A percentile compares a stretch with the other conserved stretches of the same genome.
Evolutionary conservation across 257 asterid species (phyloP).

Genomic region (Ballota nigra): DNA sequence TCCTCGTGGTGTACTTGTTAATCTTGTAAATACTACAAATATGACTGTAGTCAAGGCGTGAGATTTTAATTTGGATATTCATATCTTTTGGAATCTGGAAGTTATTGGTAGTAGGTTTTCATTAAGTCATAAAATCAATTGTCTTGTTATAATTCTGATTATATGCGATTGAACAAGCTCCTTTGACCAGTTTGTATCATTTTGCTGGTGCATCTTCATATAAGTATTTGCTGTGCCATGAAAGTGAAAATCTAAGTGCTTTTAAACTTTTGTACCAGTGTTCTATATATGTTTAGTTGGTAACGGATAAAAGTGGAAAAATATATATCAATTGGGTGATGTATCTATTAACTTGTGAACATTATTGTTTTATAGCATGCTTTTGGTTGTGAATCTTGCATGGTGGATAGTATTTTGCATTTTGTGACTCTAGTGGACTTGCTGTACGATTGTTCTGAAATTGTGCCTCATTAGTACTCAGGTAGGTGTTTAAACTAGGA

Average conservation of each 20-base stretch:
- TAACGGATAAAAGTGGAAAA: neutral
- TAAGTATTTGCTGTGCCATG: neutral
- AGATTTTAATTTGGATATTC: neutral
- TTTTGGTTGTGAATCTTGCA: neutral
- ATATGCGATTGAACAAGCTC: neutral
- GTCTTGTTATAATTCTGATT: neutral
- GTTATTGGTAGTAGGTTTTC: neutral
- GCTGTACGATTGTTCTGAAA: neutral
- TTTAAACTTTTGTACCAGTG: neutral
- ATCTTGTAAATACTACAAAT: neutral
- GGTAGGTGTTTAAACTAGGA: conserved; percentile 1
- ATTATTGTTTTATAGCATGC: neutral
- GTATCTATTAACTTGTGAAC: too few species aligned
- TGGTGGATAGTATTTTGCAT: neutral
- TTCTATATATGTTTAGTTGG: neutral
- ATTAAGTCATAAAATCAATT: neutral
- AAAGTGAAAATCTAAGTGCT: neutral
- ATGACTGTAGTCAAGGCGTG: neutral
- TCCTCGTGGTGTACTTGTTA: neutral
- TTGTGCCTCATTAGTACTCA: neutral
- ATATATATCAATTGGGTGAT: neutral
- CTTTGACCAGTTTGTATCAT: neutral
- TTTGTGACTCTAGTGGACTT: neutral
- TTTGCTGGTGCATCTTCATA: neutral
- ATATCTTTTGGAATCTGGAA: neutral